phyloP scores from a whole-genome alignment of 495 filamentous ascomycete genomes.

The Beverwykella pulmonaria region DNA sequence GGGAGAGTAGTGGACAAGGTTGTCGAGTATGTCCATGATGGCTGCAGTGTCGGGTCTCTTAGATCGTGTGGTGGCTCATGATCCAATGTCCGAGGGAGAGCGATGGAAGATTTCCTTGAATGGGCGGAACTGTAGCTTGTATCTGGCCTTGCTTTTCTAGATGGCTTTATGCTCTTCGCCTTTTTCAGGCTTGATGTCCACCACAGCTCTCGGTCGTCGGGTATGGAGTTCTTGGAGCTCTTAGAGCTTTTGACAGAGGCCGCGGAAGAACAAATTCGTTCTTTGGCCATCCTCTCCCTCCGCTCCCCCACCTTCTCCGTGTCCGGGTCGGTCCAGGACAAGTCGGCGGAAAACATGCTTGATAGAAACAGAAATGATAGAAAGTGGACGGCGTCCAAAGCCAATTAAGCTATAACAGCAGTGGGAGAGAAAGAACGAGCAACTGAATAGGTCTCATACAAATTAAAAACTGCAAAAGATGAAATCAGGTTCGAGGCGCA shows the following conservation, averaged over 20 bases:
- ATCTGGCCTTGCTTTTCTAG: slow-evolving; percentile 3
- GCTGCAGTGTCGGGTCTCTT: slow-evolving; percentile 29
- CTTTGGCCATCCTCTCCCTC: slow-evolving; percentile 28
- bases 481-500: slow-evolving; percentile 7
- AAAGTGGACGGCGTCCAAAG: not conserved
- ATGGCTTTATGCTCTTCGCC: slow-evolving; percentile 19
- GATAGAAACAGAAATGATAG: not conserved
- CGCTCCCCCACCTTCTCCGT: slow-evolving; percentile 35
- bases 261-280: slow-evolving; percentile 17
- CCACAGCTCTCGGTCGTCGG: slow-evolving; percentile 28
- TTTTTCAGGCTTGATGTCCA: slow-evolving; percentile 31
- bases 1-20: slow-evolving; percentile 26
- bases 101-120: slow-evolving; percentile 8
- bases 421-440: slow-evolving; percentile 3
- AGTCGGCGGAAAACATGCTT: slow-evolving; percentile 39
- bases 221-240: slow-evolving; percentile 30
- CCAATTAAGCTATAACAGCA: not conserved
- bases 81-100: slow-evolving; percentile 11
- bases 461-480: slow-evolving; percentile 16
- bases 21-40: slow-evolving; percentile 28
- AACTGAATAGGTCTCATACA: slow-evolving; percentile 17
- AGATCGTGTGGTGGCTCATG: not conserved
- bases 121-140: slow-evolving; percentile 11
- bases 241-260: slow-evolving; percentile 28
- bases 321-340: slow-evolving; percentile 34